Evolutionary conservation across 345 rosid species (phyloP).

Genomic region (Firmiana major): DNA sequence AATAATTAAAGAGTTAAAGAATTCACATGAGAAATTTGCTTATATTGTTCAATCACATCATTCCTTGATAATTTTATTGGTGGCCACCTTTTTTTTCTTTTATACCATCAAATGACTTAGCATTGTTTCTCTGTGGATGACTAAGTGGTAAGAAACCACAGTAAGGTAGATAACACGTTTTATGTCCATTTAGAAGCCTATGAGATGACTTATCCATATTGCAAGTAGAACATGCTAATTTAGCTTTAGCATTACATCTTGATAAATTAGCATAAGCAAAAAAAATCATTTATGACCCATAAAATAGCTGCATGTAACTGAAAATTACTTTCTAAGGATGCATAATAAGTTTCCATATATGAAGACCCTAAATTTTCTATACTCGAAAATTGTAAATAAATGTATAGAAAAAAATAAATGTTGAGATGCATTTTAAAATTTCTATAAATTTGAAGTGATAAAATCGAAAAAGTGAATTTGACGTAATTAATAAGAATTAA

Average conservation of each 20-base stretch:
- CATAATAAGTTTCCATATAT: background rate
- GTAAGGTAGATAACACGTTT: background rate
- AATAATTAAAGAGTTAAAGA: no score
- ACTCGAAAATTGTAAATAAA: no score
- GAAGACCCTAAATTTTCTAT: no score
- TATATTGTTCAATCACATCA: no score
- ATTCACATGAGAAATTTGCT: no score
- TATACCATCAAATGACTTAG: background rate
- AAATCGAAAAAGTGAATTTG: no score
- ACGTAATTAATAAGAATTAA: no score
- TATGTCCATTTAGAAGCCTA: background rate
- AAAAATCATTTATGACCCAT: background rate
- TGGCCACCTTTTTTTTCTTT: no score
- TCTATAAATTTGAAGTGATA: no score
- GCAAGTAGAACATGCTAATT: background rate
- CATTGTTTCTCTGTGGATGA: background rate
- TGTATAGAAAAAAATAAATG: no score
- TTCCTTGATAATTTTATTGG: no score
- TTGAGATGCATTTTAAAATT: no score
- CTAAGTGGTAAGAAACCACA: background rate
- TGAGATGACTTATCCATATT: background rate
- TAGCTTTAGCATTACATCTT: background rate
- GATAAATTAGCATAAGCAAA: background rate
- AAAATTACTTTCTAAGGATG: background rate
- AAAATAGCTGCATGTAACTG: background rate